Conservation (phyloP, 768 basidiomycete species). For the Boletus patriciae region DNA sequence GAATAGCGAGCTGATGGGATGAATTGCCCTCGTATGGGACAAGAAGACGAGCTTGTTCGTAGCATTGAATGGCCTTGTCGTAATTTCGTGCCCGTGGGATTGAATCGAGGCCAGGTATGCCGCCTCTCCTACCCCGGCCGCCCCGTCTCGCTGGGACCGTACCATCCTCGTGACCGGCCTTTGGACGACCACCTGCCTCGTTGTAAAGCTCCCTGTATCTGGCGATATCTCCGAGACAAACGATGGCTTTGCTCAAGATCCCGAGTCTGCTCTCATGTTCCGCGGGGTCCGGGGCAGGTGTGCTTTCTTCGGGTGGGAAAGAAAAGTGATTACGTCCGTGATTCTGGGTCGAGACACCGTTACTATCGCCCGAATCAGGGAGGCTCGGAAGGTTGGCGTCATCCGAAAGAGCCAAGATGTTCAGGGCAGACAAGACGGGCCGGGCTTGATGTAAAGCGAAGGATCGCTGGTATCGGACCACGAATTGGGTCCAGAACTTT, state of each 20-base stretch:
- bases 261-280: conserved; percentile 61
- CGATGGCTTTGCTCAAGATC: conserved; percentile 81
- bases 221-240: conserved; percentile 92
- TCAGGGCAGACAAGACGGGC: conserved; percentile 55
- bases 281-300: conserved; percentile 37
- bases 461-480: conserved; percentile 69
- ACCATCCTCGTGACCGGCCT: conserved; percentile 66
- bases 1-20: conserved; percentile 93
- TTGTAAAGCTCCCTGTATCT: conserved; percentile 91
- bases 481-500: conserved; percentile 84
- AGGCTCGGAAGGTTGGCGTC: conserved; percentile 33
- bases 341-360: conserved; percentile 22
- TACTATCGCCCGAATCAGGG: conserved; percentile 20
- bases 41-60: conserved; percentile 80
- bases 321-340: conserved; percentile 58
- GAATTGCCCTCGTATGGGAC: conserved; percentile 90
- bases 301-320: conserved; percentile 59
- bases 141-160: conserved; percentile 37
- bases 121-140: conserved; percentile 50
- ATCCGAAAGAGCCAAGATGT: conserved; percentile 46
- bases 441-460: conserved; percentile 69
- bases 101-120: conserved; percentile 42
- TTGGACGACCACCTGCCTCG: conserved; percentile 63
- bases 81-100: conserved; percentile 65
- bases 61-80: conserved; percentile 73